Percentiles rank a stretch among this genome's conserved stretches.
phyloP scores from a whole-genome alignment of 768 basidiomycete genomes.

The Collybiopsis confluens region DNA sequence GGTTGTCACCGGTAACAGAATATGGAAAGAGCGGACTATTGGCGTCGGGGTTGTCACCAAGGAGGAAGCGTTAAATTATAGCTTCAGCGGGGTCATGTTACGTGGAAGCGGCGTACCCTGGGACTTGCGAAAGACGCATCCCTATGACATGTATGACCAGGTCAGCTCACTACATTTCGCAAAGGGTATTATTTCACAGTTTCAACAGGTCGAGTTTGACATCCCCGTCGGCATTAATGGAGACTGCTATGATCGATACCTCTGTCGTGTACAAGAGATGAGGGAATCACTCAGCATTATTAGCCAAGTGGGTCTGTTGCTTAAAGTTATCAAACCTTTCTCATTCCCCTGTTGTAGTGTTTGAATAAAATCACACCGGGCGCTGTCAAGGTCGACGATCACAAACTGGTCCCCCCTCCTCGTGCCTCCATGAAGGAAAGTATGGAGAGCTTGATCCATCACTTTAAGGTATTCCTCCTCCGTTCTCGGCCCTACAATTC shows the following conservation, averaged over 20 bases:
- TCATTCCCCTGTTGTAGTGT: conserved; percentile 47
- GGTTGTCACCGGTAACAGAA: conserved; percentile 94
- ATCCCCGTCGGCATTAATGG: conserved; percentile 95
- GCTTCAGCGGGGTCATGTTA: conserved; percentile 96
- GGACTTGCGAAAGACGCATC: conserved; percentile 88
- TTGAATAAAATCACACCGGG: conserved; percentile 96
- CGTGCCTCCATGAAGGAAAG: conserved; percentile 99
- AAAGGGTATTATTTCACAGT: not conserved
- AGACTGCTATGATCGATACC: conserved; percentile 96
- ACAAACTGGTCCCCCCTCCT: conserved; percentile 95
- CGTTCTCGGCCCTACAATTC: not conserved
- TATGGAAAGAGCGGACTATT: conserved; percentile 95
- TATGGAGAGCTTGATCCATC: conserved; percentile 97
- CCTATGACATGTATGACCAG: conserved; percentile 97
- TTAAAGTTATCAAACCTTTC: not conserved
- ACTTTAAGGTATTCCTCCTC: conserved; percentile 73
- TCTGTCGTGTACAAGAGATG: conserved; percentile 98
- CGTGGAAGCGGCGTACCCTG: conserved; percentile 90
- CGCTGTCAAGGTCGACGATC: conserved; percentile 91
- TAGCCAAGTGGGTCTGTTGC: conserved; percentile 44
- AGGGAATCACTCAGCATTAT: conserved; percentile 90
- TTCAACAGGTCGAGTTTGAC: conserved; percentile 84
- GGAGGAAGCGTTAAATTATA: conserved; percentile 86
- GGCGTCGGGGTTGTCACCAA: conserved; percentile 90
- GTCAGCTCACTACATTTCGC: conserved; percentile 30